A percentile compares a stretch with the other conserved stretches of the same genome.
These are phyloP conservation scores for Pichia sp. DNA, from an alignment of 1,139 yeast genomes.

Conservation along the genomic window DNA sequence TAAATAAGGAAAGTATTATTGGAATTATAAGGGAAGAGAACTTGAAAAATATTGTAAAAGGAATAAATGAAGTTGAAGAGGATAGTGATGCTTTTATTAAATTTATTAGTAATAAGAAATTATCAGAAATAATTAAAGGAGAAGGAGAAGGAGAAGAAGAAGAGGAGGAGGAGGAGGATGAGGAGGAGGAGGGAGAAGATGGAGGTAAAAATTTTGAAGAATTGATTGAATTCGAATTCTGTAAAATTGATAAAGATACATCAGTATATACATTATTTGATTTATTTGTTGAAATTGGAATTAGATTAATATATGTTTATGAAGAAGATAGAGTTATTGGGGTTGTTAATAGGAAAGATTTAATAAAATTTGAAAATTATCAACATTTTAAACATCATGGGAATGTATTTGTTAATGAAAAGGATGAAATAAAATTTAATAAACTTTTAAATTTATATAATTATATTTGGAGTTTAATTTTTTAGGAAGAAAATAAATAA, in stretches of 20 bases:
- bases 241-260: constrained; percentile 49
- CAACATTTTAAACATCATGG: constrained; percentile 25
- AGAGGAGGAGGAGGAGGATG: constrained; percentile 11
- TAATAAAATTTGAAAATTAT: constrained; percentile 45
- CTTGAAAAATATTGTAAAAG: neutral
- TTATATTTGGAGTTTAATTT: neutral
- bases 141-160: constrained; percentile 11
- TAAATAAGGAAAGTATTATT: constrained; percentile 1
- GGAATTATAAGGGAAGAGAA: constrained; percentile 5
- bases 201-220: constrained; percentile 30
- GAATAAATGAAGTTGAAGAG: neutral
- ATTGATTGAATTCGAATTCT: constrained; percentile 54
- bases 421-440: constrained; percentile 19
- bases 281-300: constrained; percentile 74
- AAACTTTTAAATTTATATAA: constrained; percentile 12
- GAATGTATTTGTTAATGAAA: constrained; percentile 20
- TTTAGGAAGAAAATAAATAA: too few species aligned
- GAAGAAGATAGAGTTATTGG: constrained; percentile 52
- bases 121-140: constrained; percentile 10
- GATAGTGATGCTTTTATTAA: constrained; percentile 17
- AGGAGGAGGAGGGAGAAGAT: constrained; percentile 11
- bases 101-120: constrained; percentile 18
- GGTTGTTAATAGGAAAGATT: constrained; percentile 59
- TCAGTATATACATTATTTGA: constrained; percentile 61
- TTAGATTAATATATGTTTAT: constrained; percentile 65